phyloP scores from a whole-genome alignment of 805 yeast species.

The Lipomyces sp. region DNA sequence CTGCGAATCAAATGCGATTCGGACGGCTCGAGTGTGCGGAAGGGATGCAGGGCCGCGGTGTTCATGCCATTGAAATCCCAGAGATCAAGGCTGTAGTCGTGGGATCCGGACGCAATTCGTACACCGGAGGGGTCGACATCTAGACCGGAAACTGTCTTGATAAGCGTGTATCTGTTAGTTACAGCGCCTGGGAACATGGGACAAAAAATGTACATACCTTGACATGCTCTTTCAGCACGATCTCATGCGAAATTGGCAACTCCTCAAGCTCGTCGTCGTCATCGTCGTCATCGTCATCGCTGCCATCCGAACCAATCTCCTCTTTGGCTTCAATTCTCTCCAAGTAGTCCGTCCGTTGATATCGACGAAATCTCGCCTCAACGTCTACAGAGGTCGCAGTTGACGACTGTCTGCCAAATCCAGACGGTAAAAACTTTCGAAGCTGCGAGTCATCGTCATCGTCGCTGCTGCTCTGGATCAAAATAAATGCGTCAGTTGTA shows the following conservation, averaged over 20 bases:
- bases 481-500: too few species aligned
- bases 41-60: slow-evolving; percentile 29
- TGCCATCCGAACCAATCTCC: slow-evolving; percentile 3
- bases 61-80: slow-evolving; percentile 41
- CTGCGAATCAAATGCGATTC: slow-evolving; percentile 32
- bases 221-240: slow-evolving; percentile 30
- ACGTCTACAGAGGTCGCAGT: background rate
- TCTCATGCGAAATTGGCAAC: slow-evolving; percentile 41
- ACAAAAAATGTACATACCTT: slow-evolving; percentile 29
- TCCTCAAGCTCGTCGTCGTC: slow-evolving; percentile 36
- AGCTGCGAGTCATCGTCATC: slow-evolving; percentile 12
- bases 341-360: slow-evolving; percentile 11
- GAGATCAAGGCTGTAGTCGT: slow-evolving; percentile 34
- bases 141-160: slow-evolving; percentile 28
- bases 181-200: background rate
- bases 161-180: background rate
- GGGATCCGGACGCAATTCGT: slow-evolving; percentile 34
- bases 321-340: slow-evolving; percentile 1
- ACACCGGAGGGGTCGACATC: slow-evolving; percentile 34
- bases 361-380: slow-evolving; percentile 12
- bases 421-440: slow-evolving; percentile 22
- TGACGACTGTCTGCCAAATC: slow-evolving; percentile 24
- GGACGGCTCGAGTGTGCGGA: slow-evolving; percentile 32
- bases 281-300: slow-evolving; percentile 30
- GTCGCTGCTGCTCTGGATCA: slow-evolving; percentile 1